These are phyloP conservation scores for Colletotrichum lini DNA, from an alignment of 2,329 filamentous ascomycete genomes.

Conservation along the genomic window DNA sequence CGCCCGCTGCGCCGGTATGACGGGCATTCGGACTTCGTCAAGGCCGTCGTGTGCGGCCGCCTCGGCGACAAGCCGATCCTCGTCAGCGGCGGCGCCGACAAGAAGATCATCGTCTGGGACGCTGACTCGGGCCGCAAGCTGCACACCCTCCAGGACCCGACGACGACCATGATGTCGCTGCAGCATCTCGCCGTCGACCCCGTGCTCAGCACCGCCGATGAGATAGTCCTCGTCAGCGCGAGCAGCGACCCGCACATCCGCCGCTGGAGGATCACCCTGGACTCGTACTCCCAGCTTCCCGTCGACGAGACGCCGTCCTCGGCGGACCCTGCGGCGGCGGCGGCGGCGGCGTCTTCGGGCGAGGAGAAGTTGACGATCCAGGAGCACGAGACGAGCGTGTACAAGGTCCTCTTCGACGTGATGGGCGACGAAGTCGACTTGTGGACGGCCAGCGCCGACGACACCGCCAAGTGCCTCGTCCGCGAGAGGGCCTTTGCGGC, in stretches of 20 bases:
- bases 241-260: constrained; percentile 86
- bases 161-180: constrained; percentile 79
- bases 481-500: constrained; percentile 77
- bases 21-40: constrained; percentile 93
- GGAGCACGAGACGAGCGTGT: constrained; percentile 92
- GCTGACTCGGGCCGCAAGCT: constrained; percentile 76
- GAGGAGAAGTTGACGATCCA: constrained; percentile 69
- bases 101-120: constrained; percentile 89
- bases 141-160: constrained; percentile 82
- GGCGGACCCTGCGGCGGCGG: constrained; percentile 45
- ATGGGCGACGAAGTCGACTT: constrained; percentile 77
- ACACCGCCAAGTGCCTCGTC: constrained; percentile 84
- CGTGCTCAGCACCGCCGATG: constrained; percentile 63
- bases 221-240: constrained; percentile 79
- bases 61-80: constrained; percentile 75
- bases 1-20: constrained; percentile 72
- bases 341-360: background rate
- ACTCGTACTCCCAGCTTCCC: constrained; percentile 68
- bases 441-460: constrained; percentile 95
- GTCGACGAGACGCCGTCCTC: constrained; percentile 52
- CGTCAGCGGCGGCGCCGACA: constrained; percentile 83
- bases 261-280: constrained; percentile 76
- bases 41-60: constrained; percentile 77
- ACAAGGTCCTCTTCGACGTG: constrained; percentile 81
- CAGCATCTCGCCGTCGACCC: constrained; percentile 86